phyloP scores from a whole-genome alignment of 2,329 filamentous ascomycete genomes.

The Ophiostoma quercus region DNA sequence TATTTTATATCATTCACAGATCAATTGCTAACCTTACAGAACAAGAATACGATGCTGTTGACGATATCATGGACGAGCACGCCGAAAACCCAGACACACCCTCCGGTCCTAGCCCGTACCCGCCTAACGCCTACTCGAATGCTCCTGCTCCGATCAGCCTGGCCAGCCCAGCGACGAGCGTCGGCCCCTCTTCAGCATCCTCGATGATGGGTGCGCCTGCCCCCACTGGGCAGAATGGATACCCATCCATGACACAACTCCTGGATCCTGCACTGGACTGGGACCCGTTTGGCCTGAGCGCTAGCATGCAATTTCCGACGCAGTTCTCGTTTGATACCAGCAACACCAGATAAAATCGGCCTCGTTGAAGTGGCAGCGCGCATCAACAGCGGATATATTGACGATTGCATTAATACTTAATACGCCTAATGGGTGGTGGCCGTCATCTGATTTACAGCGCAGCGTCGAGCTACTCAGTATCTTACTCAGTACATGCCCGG shows the following conservation, averaged over 20 bases:
- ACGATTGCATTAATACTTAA: background rate
- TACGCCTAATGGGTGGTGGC: background rate
- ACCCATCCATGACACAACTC: conserved; percentile 58
- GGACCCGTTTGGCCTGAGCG: conserved; percentile 87
- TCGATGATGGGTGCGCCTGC: conserved; percentile 21
- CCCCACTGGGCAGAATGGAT: conserved; percentile 51
- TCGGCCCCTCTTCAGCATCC: conserved; percentile 25
- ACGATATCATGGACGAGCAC: conserved; percentile 80
- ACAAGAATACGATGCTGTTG: conserved; percentile 91
- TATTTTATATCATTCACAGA: no score
- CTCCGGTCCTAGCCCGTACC: conserved; percentile 60
- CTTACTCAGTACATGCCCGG: background rate
- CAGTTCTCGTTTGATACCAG: conserved; percentile 69
- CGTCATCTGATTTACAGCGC: background rate
- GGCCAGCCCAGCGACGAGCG: conserved; percentile 34
- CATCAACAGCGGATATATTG: background rate
- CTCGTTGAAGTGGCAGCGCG: background rate
- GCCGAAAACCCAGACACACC: conserved; percentile 59
- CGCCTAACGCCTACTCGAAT: conserved; percentile 48
- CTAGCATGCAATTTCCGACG: conserved; percentile 90
- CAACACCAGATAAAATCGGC: conserved; percentile 41
- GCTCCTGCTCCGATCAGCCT: conserved; percentile 41
- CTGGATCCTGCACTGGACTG: conserved; percentile 81
- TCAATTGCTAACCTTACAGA: conserved; percentile 48
- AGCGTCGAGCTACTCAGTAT: background rate